A percentile compares a stretch with the other conserved stretches of the same genome.
Conservation (phyloP, 495 filamentous ascomycete genomes). For the Diplogelasinospora grovesii region DNA sequence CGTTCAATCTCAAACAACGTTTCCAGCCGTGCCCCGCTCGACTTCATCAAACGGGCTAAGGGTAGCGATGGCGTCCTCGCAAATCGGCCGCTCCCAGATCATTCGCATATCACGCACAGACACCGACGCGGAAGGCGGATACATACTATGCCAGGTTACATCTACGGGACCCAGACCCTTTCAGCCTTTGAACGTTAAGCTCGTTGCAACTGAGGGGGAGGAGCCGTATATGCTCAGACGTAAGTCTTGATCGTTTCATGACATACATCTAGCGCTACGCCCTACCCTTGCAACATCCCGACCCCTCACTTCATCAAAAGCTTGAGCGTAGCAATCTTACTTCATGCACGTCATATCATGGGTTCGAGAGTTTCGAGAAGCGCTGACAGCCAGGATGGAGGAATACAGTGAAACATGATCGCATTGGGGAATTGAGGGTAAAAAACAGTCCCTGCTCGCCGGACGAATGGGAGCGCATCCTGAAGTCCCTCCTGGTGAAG, state of each 20-base stretch:
- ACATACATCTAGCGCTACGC: no score
- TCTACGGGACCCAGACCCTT: constrained; percentile 41
- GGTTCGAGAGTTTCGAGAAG: no score
- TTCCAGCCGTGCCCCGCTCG: no score
- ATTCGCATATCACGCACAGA: constrained; percentile 52
- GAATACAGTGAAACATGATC: constrained; percentile 29
- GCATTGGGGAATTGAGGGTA: constrained; percentile 17
- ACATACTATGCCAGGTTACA: constrained; percentile 52
- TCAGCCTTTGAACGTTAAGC: constrained; percentile 51
- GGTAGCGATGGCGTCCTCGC: constrained; percentile 6
- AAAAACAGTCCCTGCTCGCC: constrained; percentile 29
- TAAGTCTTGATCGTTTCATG: constrained; percentile 33
- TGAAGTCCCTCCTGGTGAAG: constrained; percentile 31
- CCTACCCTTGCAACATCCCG: no score
- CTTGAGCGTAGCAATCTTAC: no score
- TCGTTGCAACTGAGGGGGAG: constrained; percentile 64
- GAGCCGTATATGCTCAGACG: constrained; percentile 51
- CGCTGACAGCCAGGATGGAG: no score
- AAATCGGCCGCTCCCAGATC: constrained; percentile 43
- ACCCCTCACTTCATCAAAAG: no score
- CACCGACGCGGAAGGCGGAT: constrained; percentile 43
- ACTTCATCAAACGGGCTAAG: no score
- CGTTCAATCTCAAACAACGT: no score
- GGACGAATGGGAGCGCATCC: constrained; percentile 40
- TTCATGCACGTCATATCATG: no score